phyloP scores from a whole-genome alignment of 139 green algal species.

The Chlorella ohadii region DNA sequence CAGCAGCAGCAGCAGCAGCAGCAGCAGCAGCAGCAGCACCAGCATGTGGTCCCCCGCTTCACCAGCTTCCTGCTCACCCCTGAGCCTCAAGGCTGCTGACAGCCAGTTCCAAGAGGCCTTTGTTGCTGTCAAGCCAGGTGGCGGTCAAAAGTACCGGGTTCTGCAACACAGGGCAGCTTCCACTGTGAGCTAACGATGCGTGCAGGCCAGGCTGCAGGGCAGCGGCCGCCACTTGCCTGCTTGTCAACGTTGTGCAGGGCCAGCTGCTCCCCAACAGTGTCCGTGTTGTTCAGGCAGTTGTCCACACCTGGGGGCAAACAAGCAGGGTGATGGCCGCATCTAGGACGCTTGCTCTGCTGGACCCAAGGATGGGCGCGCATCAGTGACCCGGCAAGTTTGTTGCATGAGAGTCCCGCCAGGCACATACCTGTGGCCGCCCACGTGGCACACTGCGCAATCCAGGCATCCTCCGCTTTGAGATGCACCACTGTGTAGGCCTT shows the following conservation, averaged over 20 bases:
- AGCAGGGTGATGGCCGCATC: too few species aligned
- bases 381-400: too few species aligned
- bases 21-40: too few species aligned
- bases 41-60: too few species aligned
- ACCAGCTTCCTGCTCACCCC: neutral
- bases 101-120: neutral
- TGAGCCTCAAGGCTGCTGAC: neutral
- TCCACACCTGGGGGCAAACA: constrained; percentile 34
- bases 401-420: neutral
- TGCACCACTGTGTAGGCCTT: constrained; percentile 49
- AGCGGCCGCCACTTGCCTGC: neutral
- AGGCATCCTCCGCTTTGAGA: constrained; percentile 54
- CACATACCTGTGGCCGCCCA: neutral
- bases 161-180: neutral
- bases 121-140: too few species aligned
- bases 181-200: neutral
- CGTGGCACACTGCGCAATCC: constrained; percentile 51
- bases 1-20: too few species aligned
- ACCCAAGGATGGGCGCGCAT: too few species aligned
- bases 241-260: neutral
- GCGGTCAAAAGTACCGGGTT: neutral
- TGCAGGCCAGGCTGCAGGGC: neutral
- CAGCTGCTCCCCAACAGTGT: neutral
- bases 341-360: too few species aligned
- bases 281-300: constrained; percentile 63